phyloP scores from a whole-genome alignment of 257 asterid genomes.

The Solanum piurae region DNA sequence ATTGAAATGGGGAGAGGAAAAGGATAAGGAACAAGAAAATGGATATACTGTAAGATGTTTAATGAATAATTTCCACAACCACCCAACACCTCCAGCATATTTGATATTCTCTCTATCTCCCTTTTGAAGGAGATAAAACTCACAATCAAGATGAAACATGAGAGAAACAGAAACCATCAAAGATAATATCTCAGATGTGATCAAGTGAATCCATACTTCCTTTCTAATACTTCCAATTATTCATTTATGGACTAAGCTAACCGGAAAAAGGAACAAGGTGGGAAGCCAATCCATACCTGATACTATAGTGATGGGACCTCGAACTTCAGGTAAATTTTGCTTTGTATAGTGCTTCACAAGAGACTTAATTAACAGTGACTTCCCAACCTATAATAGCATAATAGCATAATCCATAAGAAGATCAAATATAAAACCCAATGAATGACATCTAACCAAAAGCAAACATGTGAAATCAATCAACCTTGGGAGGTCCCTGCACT shows the following conservation, averaged over 20 bases:
- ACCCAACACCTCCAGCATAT: not conserved
- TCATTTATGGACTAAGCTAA: not conserved
- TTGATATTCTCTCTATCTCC: not conserved
- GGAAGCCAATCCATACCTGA: constrained; percentile 54
- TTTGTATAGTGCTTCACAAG: constrained; percentile 70
- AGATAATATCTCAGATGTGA: not conserved
- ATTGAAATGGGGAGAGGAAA: not conserved
- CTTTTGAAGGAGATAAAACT: not conserved
- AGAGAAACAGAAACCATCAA: not conserved
- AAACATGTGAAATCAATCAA: not conserved
- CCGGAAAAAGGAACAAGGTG: not conserved
- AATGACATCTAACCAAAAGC: not conserved
- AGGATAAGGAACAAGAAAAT: not conserved
- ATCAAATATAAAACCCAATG: not conserved
- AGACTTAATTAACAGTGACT: constrained; percentile 81
- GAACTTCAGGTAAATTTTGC: constrained; percentile 91
- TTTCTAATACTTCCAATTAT: not conserved
- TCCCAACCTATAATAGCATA: constrained; percentile 55
- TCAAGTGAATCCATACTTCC: not conserved
- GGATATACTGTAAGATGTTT: not conserved
- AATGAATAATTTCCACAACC: not conserved
- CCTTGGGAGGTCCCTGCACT: constrained; percentile 97
- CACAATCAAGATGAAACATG: not conserved
- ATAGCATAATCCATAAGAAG: not conserved
- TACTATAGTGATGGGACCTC: constrained; percentile 86